Conservation (phyloP, 192 early-diverging fungal species). For the Gorgonomyces haynaldii region DNA sequence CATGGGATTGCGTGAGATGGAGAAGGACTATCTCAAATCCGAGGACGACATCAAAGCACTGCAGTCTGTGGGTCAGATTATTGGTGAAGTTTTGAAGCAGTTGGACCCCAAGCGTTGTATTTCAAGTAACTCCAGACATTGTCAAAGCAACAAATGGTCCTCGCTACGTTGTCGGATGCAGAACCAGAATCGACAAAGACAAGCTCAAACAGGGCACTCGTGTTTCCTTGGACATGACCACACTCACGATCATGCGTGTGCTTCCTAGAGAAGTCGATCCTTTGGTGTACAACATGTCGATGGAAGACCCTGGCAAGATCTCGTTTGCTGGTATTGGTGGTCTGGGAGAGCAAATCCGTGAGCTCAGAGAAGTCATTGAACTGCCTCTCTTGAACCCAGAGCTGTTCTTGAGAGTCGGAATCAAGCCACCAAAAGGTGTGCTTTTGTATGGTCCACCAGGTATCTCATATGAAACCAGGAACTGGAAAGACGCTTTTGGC, state of each 20-base stretch:
- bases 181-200: conserved; percentile 85
- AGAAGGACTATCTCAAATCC: conserved; percentile 87
- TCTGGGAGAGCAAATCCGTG: conserved; percentile 89
- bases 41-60: conserved; percentile 97
- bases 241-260: conserved; percentile 99
- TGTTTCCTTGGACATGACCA: conserved; percentile 99
- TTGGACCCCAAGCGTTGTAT: conserved; percentile 91
- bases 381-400: conserved; percentile 98
- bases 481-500: conserved; percentile 97
- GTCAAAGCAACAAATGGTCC: conserved; percentile 95
- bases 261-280: conserved; percentile 98
- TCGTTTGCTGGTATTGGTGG: conserved; percentile 98
- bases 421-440: conserved; percentile 98
- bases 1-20: conserved; percentile 68
- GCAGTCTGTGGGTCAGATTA: conserved; percentile 98
- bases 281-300: conserved; percentile 98
- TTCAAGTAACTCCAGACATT: conserved; percentile 58
- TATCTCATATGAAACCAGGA: conserved; percentile 1
- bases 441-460: conserved; percentile 95
- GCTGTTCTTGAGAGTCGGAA: conserved; percentile 91
- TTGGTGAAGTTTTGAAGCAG: conserved; percentile 97
- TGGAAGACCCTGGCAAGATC: conserved; percentile 89
- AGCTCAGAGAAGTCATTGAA: conserved; percentile 97
- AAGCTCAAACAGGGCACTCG: conserved; percentile 94
- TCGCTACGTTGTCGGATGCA: conserved; percentile 95